A percentile compares a stretch with the other conserved stretches of the same genome.
Evolutionary conservation across 495 filamentous ascomycete genomes (phyloP).

Genomic region (Xylaria acuta): DNA sequence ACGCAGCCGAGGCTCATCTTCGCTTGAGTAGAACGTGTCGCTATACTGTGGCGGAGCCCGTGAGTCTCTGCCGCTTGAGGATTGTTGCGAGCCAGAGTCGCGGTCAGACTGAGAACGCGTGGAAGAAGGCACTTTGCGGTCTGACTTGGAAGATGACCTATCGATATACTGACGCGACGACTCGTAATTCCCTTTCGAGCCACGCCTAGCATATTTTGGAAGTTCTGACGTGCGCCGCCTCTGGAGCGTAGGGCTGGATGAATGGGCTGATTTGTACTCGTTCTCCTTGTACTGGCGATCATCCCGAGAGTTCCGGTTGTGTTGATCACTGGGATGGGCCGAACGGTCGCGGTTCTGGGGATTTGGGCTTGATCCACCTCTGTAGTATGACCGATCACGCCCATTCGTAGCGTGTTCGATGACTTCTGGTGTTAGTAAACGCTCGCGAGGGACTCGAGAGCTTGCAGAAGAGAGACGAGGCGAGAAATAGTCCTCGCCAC

Average conservation of each 20-base stretch:
- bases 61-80: slow-evolving; percentile 27
- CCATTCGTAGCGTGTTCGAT: slow-evolving; percentile 45
- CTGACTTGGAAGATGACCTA: slow-evolving; percentile 26
- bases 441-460: slow-evolving; percentile 30
- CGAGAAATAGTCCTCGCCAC: slow-evolving; percentile 42
- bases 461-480: slow-evolving; percentile 27
- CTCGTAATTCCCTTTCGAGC: slow-evolving; percentile 30
- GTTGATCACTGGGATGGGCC: slow-evolving; percentile 31
- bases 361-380: slow-evolving; percentile 35
- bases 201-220: slow-evolving; percentile 28
- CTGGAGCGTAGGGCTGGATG: slow-evolving; percentile 35
- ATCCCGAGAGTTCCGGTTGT: slow-evolving; percentile 31
- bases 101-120: slow-evolving; percentile 31
- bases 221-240: slow-evolving; percentile 37
- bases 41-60: slow-evolving; percentile 27
- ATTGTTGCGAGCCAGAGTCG: slow-evolving; percentile 31
- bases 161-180: slow-evolving; percentile 27
- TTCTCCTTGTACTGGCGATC: slow-evolving; percentile 37
- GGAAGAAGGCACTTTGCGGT: slow-evolving; percentile 22
- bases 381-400: slow-evolving; percentile 50
- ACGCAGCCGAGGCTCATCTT: slow-evolving; percentile 32
- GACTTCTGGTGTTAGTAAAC: slow-evolving; percentile 36
- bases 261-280: slow-evolving; percentile 19
- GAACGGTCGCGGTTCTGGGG: slow-evolving; percentile 33
- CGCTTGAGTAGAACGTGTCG: slow-evolving; percentile 39